Evolutionary conservation across 306 rosid genomes (phyloP), one percentile per base, ranked within the genome.

Genomic region (Erythrophleum fordii): DNA sequence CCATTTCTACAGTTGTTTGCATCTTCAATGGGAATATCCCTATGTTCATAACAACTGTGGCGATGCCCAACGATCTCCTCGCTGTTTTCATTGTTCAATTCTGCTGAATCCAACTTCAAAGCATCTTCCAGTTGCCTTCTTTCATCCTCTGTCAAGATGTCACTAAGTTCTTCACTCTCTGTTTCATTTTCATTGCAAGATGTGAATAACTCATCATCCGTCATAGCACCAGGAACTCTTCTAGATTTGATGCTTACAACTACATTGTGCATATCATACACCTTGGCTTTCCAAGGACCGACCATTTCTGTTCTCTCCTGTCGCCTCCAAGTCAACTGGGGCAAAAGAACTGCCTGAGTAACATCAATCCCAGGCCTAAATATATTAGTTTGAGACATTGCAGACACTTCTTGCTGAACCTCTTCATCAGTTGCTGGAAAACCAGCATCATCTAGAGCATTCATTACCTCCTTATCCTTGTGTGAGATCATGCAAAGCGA

Each of bases 311-410:
- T 87, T 79, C 76, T 96, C 89, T 96, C 99, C 68, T 93, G 98
- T 65, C 99, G 90, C 83, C 99, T 89, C 99, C 99, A 96, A 37
- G 96, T 93, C 87, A 93, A 44, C 73, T 96, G 99, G 41, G 99
- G 97, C 82, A 96, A 85, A 74, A 96, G 99, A 85, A 96, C 97
- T 49, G 99, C 98, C 83, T 93, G 97, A 23, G 98, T 96, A 71
- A 96, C 99, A 22, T 93, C 98, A 81, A 96, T 92, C 79, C 99
- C 99, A 20, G 98, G 98, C 85, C 99, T 85, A 76, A 96, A 92
- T 69, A 96, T 93, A 82, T 93, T 96, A 62, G 99, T 93, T 86
- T 90, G 92, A 28, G 97, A 96, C 99, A 96, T 96, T 52, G 98
- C 97, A 46, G 72, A 87, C 82, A 96, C 98, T 81, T 96, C 99